Evolutionary conservation across 352 stramenopile species (phyloP).

Genomic region (Globisporangium splendens): DNA sequence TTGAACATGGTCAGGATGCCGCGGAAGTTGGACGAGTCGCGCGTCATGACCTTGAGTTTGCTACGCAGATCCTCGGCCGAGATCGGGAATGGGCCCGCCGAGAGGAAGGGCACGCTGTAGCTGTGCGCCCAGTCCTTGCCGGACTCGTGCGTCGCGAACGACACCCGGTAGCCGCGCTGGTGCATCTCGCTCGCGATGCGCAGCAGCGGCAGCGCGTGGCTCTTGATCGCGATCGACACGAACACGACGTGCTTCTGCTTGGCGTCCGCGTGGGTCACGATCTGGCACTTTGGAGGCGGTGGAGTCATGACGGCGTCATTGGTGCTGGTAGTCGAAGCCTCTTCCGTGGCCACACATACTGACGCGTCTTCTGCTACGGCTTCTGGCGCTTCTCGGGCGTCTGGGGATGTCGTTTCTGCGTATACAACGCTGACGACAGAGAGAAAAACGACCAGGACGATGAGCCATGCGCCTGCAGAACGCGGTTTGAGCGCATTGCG

Average conservation of each 20-base stretch:
- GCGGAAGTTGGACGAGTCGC: slow-evolving; percentile 79
- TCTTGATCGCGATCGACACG: slow-evolving; percentile 79
- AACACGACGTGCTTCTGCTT: slow-evolving; percentile 65
- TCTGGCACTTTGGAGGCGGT: background rate
- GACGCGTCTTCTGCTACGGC: background rate
- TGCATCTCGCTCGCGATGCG: slow-evolving; percentile 75
- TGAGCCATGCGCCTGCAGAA: background rate
- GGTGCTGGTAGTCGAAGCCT: background rate
- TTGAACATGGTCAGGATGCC: slow-evolving; percentile 88
- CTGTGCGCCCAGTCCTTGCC: slow-evolving; percentile 64
- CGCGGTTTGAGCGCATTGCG: background rate
- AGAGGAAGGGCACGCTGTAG: slow-evolving; percentile 64
- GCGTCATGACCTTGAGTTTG: slow-evolving; percentile 76
- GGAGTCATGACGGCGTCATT: background rate
- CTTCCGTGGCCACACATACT: background rate
- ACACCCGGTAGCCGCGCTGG: slow-evolving; percentile 63
- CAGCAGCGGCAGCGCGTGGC: slow-evolving; percentile 74
- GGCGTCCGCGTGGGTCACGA: slow-evolving; percentile 11
- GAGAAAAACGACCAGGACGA: background rate
- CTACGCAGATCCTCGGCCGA: slow-evolving; percentile 63
- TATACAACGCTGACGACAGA: background rate
- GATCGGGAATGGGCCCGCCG: slow-evolving; percentile 68
- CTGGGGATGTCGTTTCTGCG: background rate
- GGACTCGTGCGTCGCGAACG: slow-evolving; percentile 83
- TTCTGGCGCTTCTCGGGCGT: background rate